Conservation (phyloP, 768 basidiomycete species). For the Lactarius hengduanensis region DNA sequence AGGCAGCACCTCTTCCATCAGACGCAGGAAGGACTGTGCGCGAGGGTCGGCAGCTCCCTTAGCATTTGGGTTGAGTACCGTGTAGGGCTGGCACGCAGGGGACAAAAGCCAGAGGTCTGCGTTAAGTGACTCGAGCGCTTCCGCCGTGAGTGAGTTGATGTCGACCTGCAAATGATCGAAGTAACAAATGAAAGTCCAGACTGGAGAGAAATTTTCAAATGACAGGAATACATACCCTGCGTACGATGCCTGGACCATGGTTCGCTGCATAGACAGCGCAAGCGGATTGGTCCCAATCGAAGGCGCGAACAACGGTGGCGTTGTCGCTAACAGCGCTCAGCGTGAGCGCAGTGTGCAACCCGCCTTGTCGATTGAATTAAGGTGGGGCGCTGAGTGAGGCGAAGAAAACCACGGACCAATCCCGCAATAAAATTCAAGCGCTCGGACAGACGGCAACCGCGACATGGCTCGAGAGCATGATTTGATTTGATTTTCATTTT, state of each 20-base stretch:
- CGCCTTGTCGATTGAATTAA: conserved; percentile 45
- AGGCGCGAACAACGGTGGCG: conserved; percentile 59
- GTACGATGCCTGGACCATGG: conserved; percentile 46
- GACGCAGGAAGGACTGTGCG: conserved; percentile 71
- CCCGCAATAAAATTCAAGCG: conserved; percentile 73
- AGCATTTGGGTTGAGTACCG: conserved; percentile 69
- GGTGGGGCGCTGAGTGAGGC: too few relatives aligned
- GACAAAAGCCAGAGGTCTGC: conserved; percentile 77
- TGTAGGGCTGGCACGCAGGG: conserved; percentile 84
- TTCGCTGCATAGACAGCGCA: conserved; percentile 69
- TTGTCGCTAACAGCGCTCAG: conserved; percentile 43
- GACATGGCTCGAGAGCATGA: neutral
- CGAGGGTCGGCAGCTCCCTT: conserved; percentile 72
- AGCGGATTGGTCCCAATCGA: conserved; percentile 80
- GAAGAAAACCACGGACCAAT: conserved; percentile 50
- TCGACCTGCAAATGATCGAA: conserved; percentile 44
- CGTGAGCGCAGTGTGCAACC: conserved; percentile 65
- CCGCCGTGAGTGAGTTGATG: conserved; percentile 55
- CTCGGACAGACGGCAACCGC: conserved; percentile 23
- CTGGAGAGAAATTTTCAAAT: neutral
- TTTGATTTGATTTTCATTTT: too few relatives aligned
- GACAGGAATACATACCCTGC: conserved; percentile 44
- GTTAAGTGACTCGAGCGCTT: conserved; percentile 44
- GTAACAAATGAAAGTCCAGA: neutral
- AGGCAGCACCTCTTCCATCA: conserved; percentile 62